Conservation (phyloP, 2,329 filamentous ascomycete genomes). For the Hypoxylon sp. region DNA sequence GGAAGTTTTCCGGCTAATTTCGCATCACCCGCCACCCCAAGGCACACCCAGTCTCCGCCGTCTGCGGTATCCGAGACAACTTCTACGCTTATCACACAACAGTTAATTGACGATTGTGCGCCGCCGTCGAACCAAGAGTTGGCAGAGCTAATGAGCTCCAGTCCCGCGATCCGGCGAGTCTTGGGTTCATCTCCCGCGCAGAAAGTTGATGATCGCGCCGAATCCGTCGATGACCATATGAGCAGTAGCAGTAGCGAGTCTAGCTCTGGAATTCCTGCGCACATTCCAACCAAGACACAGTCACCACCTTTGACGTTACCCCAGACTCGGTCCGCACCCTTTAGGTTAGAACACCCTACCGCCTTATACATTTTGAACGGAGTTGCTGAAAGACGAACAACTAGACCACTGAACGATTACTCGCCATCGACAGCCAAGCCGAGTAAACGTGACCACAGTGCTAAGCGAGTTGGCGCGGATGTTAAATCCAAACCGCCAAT, state of each 20-base stretch:
- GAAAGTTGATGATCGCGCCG: neutral
- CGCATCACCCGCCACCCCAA: constrained; percentile 4
- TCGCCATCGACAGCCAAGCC: neutral
- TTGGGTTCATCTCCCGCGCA: neutral
- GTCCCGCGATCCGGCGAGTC: constrained; percentile 31
- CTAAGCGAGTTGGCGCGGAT: neutral
- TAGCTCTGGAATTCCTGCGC: constrained; percentile 32
- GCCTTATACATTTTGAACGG: constrained; percentile 18
- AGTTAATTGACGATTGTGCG: constrained; percentile 38
- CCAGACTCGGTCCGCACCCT: neutral
- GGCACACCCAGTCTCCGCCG: constrained; percentile 15
- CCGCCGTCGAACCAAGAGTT: constrained; percentile 48
- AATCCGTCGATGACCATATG: neutral
- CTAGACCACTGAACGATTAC: constrained; percentile 15
- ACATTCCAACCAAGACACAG: neutral
- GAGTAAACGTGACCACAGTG: neutral
- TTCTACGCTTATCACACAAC: constrained; percentile 44
- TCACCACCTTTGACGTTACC: neutral
- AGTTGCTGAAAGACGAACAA: constrained; percentile 23
- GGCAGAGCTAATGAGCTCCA: constrained; percentile 45
- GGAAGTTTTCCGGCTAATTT: constrained; percentile 9
- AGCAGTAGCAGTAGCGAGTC: constrained; percentile 26
- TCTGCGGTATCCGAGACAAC: constrained; percentile 44
- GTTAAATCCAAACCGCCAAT: neutral
- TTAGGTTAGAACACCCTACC: constrained; percentile 18